Conservation (phyloP, 768 basidiomycete species). For the Russula ochroleuca region DNA sequence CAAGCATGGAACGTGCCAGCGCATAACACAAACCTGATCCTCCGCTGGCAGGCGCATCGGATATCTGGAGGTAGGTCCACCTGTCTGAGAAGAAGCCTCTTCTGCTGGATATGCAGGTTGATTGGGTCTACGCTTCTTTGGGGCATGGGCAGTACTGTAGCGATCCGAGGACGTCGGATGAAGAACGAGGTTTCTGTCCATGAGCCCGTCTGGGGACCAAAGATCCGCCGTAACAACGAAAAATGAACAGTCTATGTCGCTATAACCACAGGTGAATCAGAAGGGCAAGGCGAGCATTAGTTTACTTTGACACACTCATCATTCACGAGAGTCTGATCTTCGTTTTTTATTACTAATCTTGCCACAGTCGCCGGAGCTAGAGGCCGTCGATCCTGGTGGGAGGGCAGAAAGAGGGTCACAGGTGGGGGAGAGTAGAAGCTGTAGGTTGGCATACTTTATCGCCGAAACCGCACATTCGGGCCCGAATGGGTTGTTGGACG, state of each 20-base stretch:
- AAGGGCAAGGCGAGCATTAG: background rate
- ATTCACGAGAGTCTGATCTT: slow-evolving; percentile 63
- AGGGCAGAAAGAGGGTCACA: slow-evolving; percentile 21
- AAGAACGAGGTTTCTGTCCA: slow-evolving; percentile 85
- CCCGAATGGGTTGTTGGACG: slow-evolving; percentile 83
- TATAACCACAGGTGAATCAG: slow-evolving; percentile 33
- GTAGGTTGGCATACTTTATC: slow-evolving; percentile 64
- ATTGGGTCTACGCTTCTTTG: slow-evolving; percentile 33
- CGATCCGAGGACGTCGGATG: slow-evolving; percentile 80
- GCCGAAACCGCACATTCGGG: slow-evolving; percentile 95
- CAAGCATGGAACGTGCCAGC: background rate
- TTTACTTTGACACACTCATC: slow-evolving; percentile 57
- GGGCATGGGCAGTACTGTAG: slow-evolving; percentile 48
- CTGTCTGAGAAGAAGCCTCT: slow-evolving; percentile 28
- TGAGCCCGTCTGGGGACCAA: slow-evolving; percentile 77
- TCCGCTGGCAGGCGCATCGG: slow-evolving; percentile 15
- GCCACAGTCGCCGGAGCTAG: slow-evolving; percentile 88
- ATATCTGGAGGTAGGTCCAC: slow-evolving; percentile 27
- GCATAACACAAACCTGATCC: slow-evolving; percentile 20
- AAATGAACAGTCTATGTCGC: slow-evolving; percentile 82
- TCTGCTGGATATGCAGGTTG: slow-evolving; percentile 27
- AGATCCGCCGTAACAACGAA: slow-evolving; percentile 91
- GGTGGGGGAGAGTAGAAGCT: slow-evolving; percentile 8
- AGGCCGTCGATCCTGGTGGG: slow-evolving; percentile 76
- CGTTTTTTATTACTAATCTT: slow-evolving; percentile 69